These are phyloP conservation scores for Mycena amicta DNA, from an alignment of 768 basidiomycete species.

Conservation along the genomic window DNA sequence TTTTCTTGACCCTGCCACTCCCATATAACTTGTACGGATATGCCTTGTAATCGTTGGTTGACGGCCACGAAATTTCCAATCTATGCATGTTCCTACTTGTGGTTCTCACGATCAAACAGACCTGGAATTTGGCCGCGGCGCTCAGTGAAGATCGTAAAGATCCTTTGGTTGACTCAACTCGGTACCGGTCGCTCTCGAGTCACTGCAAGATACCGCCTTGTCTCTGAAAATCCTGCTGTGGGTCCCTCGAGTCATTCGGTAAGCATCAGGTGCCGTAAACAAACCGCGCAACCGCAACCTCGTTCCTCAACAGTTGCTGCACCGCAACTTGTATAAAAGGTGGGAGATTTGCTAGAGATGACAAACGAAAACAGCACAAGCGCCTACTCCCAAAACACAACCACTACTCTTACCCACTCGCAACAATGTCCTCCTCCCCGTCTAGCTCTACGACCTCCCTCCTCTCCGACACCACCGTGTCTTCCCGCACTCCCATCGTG, in stretches of 20 bases:
- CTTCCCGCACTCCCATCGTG: slow-evolving; percentile 4
- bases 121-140: no score
- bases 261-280: neutral
- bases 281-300: neutral
- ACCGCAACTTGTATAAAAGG: no score
- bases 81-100: slow-evolving; percentile 1
- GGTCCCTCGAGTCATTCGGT: neutral
- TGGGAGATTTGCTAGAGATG: neutral
- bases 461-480: slow-evolving; percentile 2
- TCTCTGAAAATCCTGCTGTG: no score
- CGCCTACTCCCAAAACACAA: no score
- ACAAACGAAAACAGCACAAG: neutral
- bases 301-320: neutral
- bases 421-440: neutral
- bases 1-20: slow-evolving; percentile 10
- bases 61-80: neutral
- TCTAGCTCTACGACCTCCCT: slow-evolving; percentile 11
- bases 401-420: neutral
- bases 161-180: no score
- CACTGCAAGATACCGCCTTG: neutral
- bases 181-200: neutral
- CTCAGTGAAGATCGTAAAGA: no score
- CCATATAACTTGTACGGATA: neutral
- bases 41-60: neutral
- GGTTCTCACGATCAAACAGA: no score